Percentiles rank a stretch among this genome's conserved stretches.
phyloP scores from a whole-genome alignment of 768 basidiomycete species.

The Dictyophora rubrovolvata region DNA sequence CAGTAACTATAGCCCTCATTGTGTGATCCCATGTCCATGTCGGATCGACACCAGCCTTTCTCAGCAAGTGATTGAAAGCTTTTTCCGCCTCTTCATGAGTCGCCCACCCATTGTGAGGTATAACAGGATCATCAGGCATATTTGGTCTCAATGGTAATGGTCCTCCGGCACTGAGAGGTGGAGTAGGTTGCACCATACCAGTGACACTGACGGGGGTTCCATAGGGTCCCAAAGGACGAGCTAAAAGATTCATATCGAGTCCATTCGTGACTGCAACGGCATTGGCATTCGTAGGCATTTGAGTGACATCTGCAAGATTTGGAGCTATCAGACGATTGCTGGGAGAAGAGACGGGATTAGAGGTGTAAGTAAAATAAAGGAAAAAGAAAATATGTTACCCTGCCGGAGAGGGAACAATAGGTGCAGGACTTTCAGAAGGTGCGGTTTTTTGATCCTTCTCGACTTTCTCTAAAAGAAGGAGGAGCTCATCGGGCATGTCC shows the following conservation, averaged over 20 bases:
- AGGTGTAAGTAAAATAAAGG: conserved; percentile 16
- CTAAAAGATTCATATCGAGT: conserved; percentile 29
- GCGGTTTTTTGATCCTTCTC: conserved; percentile 55
- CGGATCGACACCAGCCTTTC: conserved; percentile 83
- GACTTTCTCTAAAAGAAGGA: conserved; percentile 74
- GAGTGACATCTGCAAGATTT: conserved; percentile 17
- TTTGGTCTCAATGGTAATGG: conserved; percentile 66
- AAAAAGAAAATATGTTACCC: conserved; percentile 18
- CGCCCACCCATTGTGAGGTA: conserved; percentile 81
- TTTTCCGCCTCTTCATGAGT: conserved; percentile 88
- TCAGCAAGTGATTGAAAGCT: conserved; percentile 83
- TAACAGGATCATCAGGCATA: conserved; percentile 77
- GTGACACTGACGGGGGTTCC: background rate
- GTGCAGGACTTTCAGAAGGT: background rate
- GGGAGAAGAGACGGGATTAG: conserved; percentile 17
- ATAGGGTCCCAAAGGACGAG: conserved; percentile 24
- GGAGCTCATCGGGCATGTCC: conserved; percentile 93
- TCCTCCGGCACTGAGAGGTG: conserved; percentile 51
- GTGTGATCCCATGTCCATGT: conserved; percentile 98
- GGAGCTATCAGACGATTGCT: conserved; percentile 19
- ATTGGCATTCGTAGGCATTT: conserved; percentile 29
- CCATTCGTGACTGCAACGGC: conserved; percentile 19
- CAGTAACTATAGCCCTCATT: conserved; percentile 96
- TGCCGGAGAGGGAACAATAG: background rate
- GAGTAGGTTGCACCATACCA: conserved; percentile 21